These are phyloP conservation scores for Pisolithus albus DNA, from an alignment of 768 basidiomycete genomes.

Conservation along the genomic window DNA sequence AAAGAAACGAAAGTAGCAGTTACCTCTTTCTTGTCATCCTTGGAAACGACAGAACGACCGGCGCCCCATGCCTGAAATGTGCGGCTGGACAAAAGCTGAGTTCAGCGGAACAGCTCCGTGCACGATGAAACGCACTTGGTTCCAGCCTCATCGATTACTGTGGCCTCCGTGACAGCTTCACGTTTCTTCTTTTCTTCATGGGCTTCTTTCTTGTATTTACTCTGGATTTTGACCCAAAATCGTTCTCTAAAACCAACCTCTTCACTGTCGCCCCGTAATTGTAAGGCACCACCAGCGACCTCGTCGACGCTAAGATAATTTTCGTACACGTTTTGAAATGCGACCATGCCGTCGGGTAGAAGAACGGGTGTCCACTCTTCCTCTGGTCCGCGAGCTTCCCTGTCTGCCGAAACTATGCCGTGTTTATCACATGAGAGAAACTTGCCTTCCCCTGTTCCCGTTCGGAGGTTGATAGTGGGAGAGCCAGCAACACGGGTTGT, in stretches of 20 bases:
- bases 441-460: constrained; percentile 83
- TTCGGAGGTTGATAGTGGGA: constrained; percentile 77
- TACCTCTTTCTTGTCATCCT: constrained; percentile 68
- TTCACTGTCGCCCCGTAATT: constrained; percentile 78
- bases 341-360: constrained; percentile 77
- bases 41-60: constrained; percentile 62
- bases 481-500: constrained; percentile 81
- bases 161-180: constrained; percentile 45
- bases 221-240: constrained; percentile 87
- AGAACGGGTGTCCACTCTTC: constrained; percentile 91
- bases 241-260: constrained; percentile 80
- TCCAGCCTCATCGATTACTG: constrained; percentile 61
- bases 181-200: constrained; percentile 68
- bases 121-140: constrained; percentile 55
- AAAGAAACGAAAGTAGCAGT: constrained; percentile 12
- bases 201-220: constrained; percentile 82
- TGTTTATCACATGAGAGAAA: constrained; percentile 85
- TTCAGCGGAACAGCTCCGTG: neutral
- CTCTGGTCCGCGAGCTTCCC: constrained; percentile 87
- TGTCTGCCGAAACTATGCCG: constrained; percentile 75
- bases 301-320: constrained; percentile 84
- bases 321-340: constrained; percentile 84
- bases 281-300: constrained; percentile 72
- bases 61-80: constrained; percentile 83
- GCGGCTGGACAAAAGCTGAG: constrained; percentile 37